phyloP scores from a whole-genome alignment of 208 protist species.

The Acanthamoeba royreba region DNA sequence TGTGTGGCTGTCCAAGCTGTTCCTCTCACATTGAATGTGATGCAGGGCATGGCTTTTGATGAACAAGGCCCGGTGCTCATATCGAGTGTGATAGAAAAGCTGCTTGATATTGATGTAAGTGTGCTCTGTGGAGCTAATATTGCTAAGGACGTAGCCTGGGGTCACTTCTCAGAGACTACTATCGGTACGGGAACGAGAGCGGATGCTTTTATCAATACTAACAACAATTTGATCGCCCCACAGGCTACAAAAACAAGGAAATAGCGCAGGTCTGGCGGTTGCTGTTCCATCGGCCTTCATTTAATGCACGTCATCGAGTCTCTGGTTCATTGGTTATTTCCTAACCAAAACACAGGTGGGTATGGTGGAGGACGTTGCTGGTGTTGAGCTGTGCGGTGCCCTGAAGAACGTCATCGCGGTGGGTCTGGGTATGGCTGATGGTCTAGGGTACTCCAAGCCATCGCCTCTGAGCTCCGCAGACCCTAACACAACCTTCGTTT shows the following conservation, averaged over 20 bases:
- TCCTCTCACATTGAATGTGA: not conserved
- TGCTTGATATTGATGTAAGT: not conserved
- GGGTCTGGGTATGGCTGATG: conserved; percentile 66
- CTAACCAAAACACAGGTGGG: conserved; percentile 49
- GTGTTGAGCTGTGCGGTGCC: conserved; percentile 76
- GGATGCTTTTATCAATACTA: too few relatives aligned
- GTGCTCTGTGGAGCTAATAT: conserved; percentile 79
- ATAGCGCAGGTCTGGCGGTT: not conserved
- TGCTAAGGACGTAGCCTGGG: conserved; percentile 74
- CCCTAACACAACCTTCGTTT: not conserved
- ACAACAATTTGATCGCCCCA: not conserved
- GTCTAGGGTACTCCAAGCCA: not conserved
- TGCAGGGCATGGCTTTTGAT: conserved; percentile 3
- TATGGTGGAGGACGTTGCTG: conserved; percentile 60
- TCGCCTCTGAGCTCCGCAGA: not conserved
- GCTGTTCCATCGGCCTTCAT: conserved; percentile 62
- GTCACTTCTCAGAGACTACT: conserved; percentile 76
- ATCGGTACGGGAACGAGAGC: conserved; percentile 48
- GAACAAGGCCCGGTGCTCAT: conserved; percentile 36
- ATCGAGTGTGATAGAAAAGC: not conserved
- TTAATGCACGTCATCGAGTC: not conserved
- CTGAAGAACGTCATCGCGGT: conserved; percentile 75
- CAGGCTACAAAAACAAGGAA: conserved; percentile 13
- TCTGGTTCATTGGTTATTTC: not conserved
- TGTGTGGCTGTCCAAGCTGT: too few relatives aligned